Percentiles rank a stretch among this genome's conserved stretches.
Conservation (phyloP, 768 basidiomycete species). For the Tephrocybe sp. region DNA sequence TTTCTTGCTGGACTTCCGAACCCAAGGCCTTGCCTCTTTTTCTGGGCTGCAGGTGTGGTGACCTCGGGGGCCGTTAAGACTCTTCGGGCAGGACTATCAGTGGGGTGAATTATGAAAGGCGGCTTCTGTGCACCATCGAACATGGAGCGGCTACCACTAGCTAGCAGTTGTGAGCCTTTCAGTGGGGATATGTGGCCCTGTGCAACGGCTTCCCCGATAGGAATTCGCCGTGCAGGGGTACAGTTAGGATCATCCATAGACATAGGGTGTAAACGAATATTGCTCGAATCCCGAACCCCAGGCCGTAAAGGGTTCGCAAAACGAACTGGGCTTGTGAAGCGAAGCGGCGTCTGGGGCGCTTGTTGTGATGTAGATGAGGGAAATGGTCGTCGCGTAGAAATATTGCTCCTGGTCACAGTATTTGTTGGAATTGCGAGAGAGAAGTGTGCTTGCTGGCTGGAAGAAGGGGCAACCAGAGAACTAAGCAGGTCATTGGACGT, state of each 20-base stretch:
- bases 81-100: conserved; percentile 44
- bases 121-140: conserved; percentile 19
- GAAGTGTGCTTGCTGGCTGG: background rate
- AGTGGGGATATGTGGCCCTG: conserved; percentile 51
- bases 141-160: conserved; percentile 16
- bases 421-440: conserved; percentile 1
- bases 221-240: conserved; percentile 68
- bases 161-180: conserved; percentile 39
- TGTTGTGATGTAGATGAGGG: conserved; percentile 19
- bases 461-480: conserved; percentile 31
- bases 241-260: conserved; percentile 38
- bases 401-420: background rate
- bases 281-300: conserved; percentile 27
- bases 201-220: conserved; percentile 49
- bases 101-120: conserved; percentile 28
- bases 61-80: conserved; percentile 30
- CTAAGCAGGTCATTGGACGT: conserved; percentile 45
- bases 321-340: conserved; percentile 18
- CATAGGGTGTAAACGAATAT: conserved; percentile 28
- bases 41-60: conserved; percentile 32
- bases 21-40: conserved; percentile 24
- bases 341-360: conserved; percentile 18
- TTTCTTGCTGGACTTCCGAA: conserved; percentile 29
- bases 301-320: conserved; percentile 18
- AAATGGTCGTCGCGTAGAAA: conserved; percentile 1